A percentile compares a stretch with the other conserved stretches of the same genome.
These are phyloP conservation scores for Symbiodinium natans DNA, from an alignment of 73 alveolate genomes.

Conservation along the genomic window DNA sequence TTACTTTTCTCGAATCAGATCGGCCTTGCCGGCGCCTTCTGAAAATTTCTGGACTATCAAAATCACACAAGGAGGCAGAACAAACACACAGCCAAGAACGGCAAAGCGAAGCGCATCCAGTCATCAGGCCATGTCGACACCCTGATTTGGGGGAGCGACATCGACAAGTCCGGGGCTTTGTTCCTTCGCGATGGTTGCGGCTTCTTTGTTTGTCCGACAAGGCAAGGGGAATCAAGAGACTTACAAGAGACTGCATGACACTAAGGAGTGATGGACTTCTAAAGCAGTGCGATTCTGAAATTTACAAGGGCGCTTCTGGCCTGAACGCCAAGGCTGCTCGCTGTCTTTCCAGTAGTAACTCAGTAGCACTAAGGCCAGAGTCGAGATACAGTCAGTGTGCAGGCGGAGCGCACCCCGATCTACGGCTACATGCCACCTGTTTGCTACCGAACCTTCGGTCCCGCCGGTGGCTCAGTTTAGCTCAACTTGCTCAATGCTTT, in stretches of 20 bases:
- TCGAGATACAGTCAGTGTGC: background rate
- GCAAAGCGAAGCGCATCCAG: too few relatives aligned
- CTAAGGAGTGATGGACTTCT: constrained; percentile 46
- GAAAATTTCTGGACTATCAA: too few relatives aligned
- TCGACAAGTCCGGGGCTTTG: constrained; percentile 22
- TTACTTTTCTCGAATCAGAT: too few relatives aligned
- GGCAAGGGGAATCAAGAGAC: too few relatives aligned
- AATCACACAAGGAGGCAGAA: too few relatives aligned
- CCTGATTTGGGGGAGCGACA: constrained; percentile 76
- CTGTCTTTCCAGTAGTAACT: too few relatives aligned
- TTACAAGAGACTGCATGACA: too few relatives aligned
- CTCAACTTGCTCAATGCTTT: background rate
- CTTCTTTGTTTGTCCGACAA: too few relatives aligned
- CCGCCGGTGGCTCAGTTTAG: background rate
- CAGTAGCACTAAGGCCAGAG: too few relatives aligned
- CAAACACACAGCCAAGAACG: too few relatives aligned
- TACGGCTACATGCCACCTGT: constrained; percentile 46
- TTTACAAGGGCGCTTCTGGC: constrained; percentile 43
- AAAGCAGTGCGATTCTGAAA: background rate
- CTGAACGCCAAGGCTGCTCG: constrained; percentile 50
- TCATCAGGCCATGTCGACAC: constrained; percentile 86
- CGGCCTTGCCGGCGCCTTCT: too few relatives aligned
- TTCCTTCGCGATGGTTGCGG: too few relatives aligned
- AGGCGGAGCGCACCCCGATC: constrained; percentile 89
- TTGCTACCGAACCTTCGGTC: constrained; percentile 36